Evolutionary conservation across 306 rosid genomes (phyloP), one percentile per base, ranked within the genome.

Genomic region (Gillenia trifoliata): DNA sequence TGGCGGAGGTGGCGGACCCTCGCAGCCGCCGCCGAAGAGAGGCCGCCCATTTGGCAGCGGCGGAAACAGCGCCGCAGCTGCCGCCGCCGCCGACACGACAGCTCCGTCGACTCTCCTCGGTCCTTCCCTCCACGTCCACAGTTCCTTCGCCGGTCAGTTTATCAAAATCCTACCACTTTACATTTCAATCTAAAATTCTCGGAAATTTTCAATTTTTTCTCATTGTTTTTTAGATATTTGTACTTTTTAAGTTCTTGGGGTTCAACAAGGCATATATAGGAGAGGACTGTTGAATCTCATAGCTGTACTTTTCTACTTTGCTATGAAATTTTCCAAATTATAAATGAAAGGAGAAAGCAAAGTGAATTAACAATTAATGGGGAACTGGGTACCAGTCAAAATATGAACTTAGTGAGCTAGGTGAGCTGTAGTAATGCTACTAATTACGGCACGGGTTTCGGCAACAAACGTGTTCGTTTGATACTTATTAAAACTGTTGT

Each of bases 1-100:
- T 43, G 97, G 97, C 57, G 55, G 75, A 38, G 50, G 80, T 57
- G 88, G 93, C 16, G 89, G 97, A 4, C 81, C 89, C 41, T 28
- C 96, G n/a, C 92, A 86, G 12, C 90, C 97, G 2, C 85, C 99
- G 71, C 93, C 92, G 1, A 95, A 92, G 80, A 80, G 98, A 66
- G 99, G 99, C 56, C 96, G 98, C 1, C 99, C 99, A 0, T 89
- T 92, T 23, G 99, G 98, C 4, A 89, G 97, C 83, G 78, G 95
- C 2, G 89, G 63, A 82, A 83, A 73, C 66, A 86, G 80, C 68
- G 84, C 96, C 43, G 90, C 81, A 10, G 89, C 85, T 0, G 85
- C 87, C 4, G 86, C 88, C 3, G 86, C 93, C 1, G 89, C 86
- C 3, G 96, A 92, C 64, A 78, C 68, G 15, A 88, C 85, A 0